Evolutionary conservation across 768 basidiomycete species (phyloP), one percentile per base, ranked within the genome.

Genomic region (Lentinula detonsa): DNA sequence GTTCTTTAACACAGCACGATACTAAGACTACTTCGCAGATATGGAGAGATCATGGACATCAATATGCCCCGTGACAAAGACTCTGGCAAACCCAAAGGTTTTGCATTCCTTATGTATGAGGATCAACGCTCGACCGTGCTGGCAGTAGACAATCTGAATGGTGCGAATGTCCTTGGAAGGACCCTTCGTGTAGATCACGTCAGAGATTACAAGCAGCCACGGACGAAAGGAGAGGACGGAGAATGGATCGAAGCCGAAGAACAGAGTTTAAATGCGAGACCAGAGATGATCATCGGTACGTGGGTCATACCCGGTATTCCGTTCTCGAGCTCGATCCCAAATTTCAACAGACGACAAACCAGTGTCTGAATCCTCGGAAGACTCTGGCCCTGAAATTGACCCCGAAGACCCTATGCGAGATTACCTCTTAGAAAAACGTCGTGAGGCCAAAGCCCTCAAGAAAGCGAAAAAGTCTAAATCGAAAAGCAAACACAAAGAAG

Each of bases 321-420:
- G 21, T 13, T 23, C 9, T 48, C 18, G 2, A 48, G 46, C 21
- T 68, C 45, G 42, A 57, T 56, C 56, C 34, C 59, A 57, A 46
- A 52, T 34, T 61, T 35, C 18, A 51, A 61, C n/a, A 83, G 89
- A 80, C 39, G 83, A 76, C 21, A 82, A 72, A 45, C 80, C 71
- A 1, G 81, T 71, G 2, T 85, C 88, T 5, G 88, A 90, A 37
- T 87, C 87, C 4, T 87, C 88, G 1, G 86, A 76, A 15, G 81
- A 82, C 2, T 81, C 86, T 16, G 80, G 76, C 16, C 81, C 86
- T 31, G 79, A 84, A 8, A 90, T 97, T 60, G 95, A 98, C 71
- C 92, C 91, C 1, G 96, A 98, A 70, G 97, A 99, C 73, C 97
- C 97, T 1, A 98, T 99, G 97, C 85, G 88, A 33, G 95, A 95